Evolutionary conservation across 2,329 filamentous ascomycete genomes (phyloP), one percentile per base, ranked within the genome.

Genomic region (Sordariomycetes sp.): DNA sequence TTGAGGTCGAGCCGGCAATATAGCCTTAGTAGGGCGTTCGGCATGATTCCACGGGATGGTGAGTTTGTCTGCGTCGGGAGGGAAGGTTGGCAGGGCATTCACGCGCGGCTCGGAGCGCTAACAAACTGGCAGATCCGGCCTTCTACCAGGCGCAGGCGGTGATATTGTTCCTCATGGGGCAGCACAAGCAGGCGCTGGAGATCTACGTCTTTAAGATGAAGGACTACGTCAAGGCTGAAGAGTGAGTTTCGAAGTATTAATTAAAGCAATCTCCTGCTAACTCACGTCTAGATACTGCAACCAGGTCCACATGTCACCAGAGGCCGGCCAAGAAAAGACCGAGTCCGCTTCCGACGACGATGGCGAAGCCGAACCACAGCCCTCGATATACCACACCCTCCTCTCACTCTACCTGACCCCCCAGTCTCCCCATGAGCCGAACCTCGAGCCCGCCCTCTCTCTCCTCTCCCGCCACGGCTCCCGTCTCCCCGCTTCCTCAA

Each of bases 121-220:
- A 63, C 24, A 37, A 61, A 65, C 14, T 65, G 60, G 51, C 62
- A 93, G 90, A 97, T 69, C 78, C 91, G 0, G 79, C 83, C 2
- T 97, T 97, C 66, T 96, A 88, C 70, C 93, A 97, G 69, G 85
- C 90, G 1, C 86, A 93, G 61, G 94, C 94, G 7, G 87, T 97
- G 52, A 86, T 97, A 22, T 82, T 97, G 46, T 91, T 90, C 71
- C 95, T 94, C 65, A 96, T 97, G 89, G 90, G 90, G 7, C 88
- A 93, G 65, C 92, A 99, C 73, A 92, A 90, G 68, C 91, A 97
- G 72, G 94, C 94, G 0, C 76, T 99, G n/a, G 88, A 94, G 68
- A 96, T 99, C 57, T 99, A 96, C 69, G 93, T 97, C 32, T 99
- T 97, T 74, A 94, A 93, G 70, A 82, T 99, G 70, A 77, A 88